Percentiles rank a stretch among this genome's conserved stretches.
These are phyloP conservation scores for Vitis rupestris DNA, from an alignment of 164 flowering plant genomes.

Conservation along the genomic window DNA sequence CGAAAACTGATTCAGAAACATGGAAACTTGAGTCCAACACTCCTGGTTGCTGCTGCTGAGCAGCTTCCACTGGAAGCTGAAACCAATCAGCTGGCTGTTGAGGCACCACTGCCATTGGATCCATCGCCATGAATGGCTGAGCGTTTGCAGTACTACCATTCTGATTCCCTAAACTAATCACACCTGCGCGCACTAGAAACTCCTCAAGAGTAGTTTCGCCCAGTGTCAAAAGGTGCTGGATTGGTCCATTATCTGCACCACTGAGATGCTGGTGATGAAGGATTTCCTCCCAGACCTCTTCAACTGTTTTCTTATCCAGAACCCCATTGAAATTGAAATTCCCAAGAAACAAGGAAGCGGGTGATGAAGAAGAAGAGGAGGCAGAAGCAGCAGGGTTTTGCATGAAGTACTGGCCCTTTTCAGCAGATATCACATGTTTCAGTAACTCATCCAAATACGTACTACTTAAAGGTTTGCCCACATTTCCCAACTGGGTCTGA, in stretches of 20 bases:
- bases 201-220: constrained; percentile 35
- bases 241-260: constrained; percentile 3
- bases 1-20: constrained; percentile 21
- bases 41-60: constrained; percentile 20
- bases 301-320: constrained; percentile 24
- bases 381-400: constrained; percentile 18
- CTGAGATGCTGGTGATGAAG: constrained; percentile 19
- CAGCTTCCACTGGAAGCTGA: constrained; percentile 27
- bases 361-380: constrained; percentile 20
- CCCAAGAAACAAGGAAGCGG: constrained; percentile 12
- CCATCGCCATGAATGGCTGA: constrained; percentile 18
- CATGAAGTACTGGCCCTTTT: constrained; percentile 6
- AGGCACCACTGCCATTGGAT: constrained; percentile 22
- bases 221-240: constrained; percentile 12
- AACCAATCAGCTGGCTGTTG: constrained; percentile 31
- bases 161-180: constrained; percentile 20
- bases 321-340: constrained; percentile 23
- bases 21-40: constrained; percentile 20
- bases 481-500: constrained; percentile 27
- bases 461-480: constrained; percentile 23
- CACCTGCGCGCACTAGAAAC: constrained; percentile 34
- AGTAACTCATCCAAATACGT: constrained; percentile 39
- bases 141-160: constrained; percentile 4
- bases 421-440: constrained; percentile 16
- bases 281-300: constrained; percentile 37